Evolutionary conservation across 2,329 filamentous ascomycete species (phyloP).

Genomic region (Xylariales sp.): DNA sequence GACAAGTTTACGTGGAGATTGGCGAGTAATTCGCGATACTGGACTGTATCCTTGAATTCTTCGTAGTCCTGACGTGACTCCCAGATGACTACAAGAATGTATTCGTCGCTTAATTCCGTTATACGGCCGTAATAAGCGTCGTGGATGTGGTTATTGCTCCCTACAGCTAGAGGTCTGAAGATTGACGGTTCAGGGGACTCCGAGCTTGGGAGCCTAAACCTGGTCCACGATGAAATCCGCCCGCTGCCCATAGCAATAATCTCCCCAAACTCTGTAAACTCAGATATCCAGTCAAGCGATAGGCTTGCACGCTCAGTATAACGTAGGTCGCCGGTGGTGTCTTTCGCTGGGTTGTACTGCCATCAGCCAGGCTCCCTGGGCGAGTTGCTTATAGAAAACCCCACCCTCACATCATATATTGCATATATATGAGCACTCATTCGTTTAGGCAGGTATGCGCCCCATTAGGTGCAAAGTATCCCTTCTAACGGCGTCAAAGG

Average conservation of each 20-base stretch:
- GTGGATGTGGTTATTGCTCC: not conserved
- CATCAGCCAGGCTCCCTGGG: too few species aligned
- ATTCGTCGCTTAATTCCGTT: constrained; percentile 19
- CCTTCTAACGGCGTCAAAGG: too few species aligned
- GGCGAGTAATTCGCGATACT: constrained; percentile 12
- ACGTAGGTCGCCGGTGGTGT: too few species aligned
- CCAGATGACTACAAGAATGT: constrained; percentile 29
- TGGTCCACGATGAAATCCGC: constrained; percentile 30
- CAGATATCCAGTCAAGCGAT: too few species aligned
- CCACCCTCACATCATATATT: too few species aligned
- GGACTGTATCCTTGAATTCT: constrained; percentile 17
- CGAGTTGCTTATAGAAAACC: too few species aligned
- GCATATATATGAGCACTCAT: too few species aligned
- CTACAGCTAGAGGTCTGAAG: constrained; percentile 18
- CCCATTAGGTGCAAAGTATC: too few species aligned
- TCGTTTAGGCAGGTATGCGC: too few species aligned
- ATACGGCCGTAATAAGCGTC: constrained; percentile 24
- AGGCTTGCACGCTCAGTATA: too few species aligned
- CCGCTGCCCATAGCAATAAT: constrained; percentile 6
- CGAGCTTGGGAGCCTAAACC: constrained; percentile 16
- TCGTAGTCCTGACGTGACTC: constrained; percentile 20
- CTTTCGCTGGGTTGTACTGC: too few species aligned
- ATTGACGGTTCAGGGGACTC: constrained; percentile 12
- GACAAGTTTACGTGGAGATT: constrained; percentile 10
- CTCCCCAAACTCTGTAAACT: too few species aligned